phyloP scores from a whole-genome alignment of 805 yeast species.

The Nematodospora valgi region DNA sequence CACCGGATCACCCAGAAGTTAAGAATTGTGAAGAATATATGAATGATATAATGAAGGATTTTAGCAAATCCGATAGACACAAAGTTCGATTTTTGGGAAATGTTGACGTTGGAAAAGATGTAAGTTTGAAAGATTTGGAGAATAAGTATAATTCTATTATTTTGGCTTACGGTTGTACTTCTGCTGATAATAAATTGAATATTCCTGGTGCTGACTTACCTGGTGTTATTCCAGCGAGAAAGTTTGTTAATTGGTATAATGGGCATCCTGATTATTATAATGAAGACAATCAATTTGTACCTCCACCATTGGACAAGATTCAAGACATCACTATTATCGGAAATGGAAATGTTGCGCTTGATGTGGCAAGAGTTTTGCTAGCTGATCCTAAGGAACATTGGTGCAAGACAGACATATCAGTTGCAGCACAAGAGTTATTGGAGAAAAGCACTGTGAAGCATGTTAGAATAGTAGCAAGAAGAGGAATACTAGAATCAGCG shows the following conservation, averaged over 20 bases:
- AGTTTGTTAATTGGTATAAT: conserved; percentile 95
- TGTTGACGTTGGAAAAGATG: conserved; percentile 60
- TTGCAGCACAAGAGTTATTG: conserved; percentile 55
- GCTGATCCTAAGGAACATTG: conserved; percentile 55
- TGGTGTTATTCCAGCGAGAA: conserved; percentile 76
- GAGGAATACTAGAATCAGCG: conserved; percentile 83
- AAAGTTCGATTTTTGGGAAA: conserved; percentile 62
- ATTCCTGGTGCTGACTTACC: conserved; percentile 59
- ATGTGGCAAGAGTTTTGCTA: conserved; percentile 76
- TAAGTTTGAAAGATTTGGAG: conserved; percentile 48
- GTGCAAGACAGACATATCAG: conserved; percentile 68
- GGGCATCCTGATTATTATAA: conserved; percentile 66
- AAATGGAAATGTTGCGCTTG: conserved; percentile 94
- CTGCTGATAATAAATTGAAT: conserved; percentile 49
- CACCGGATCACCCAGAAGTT: conserved; percentile 98
- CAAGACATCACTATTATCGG: conserved; percentile 81
- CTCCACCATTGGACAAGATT: conserved; percentile 59
- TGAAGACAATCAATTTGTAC: conserved; percentile 24
- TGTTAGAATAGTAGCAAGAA: conserved; percentile 76
- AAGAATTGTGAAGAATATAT: conserved; percentile 79
- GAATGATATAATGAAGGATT: conserved; percentile 40
- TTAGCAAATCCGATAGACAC: conserved; percentile 4
- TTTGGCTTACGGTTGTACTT: conserved; percentile 77
- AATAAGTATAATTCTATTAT: conserved; percentile 68
- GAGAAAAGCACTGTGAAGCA: conserved; percentile 51